These are phyloP conservation scores for Penicillium hordei DNA, from an alignment of 2,329 filamentous ascomycete genomes.

Conservation along the genomic window DNA sequence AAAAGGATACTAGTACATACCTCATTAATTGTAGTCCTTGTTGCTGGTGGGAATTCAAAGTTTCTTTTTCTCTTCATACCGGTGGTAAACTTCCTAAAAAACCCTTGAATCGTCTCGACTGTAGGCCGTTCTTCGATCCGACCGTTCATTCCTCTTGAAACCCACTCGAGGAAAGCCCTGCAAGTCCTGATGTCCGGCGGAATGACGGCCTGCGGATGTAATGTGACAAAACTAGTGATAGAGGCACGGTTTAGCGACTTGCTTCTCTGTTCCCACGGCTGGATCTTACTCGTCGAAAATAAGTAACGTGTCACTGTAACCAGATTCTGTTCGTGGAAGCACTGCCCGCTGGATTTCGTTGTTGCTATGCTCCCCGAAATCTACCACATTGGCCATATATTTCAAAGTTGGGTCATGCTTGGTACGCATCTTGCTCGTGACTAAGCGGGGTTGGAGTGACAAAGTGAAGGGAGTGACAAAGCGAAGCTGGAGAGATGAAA, in stretches of 20 bases:
- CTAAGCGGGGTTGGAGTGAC: neutral
- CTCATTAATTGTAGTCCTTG: neutral
- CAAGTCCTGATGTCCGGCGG: neutral
- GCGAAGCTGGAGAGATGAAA: neutral
- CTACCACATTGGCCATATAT: no score
- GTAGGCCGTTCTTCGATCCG: neutral
- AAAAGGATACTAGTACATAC: neutral
- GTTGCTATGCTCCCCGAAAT: neutral
- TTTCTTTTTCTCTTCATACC: neutral
- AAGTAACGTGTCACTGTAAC: neutral
- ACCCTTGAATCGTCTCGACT: neutral
- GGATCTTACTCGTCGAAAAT: neutral
- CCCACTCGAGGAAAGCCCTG: neutral
- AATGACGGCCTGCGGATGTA: neutral
- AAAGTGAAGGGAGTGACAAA: neutral
- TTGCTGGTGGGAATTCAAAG: neutral
- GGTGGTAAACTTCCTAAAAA: neutral
- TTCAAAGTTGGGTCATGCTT: no score
- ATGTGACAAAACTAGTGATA: neutral
- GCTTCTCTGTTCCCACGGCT: neutral
- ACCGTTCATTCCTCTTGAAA: neutral
- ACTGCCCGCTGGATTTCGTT: neutral
- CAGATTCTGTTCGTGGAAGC: neutral
- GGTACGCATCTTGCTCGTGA: neutral
- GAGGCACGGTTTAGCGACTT: neutral